Conservation (phyloP, 2,329 filamentous ascomycete genomes). For the Lasiodiplodia hormozganensis region DNA sequence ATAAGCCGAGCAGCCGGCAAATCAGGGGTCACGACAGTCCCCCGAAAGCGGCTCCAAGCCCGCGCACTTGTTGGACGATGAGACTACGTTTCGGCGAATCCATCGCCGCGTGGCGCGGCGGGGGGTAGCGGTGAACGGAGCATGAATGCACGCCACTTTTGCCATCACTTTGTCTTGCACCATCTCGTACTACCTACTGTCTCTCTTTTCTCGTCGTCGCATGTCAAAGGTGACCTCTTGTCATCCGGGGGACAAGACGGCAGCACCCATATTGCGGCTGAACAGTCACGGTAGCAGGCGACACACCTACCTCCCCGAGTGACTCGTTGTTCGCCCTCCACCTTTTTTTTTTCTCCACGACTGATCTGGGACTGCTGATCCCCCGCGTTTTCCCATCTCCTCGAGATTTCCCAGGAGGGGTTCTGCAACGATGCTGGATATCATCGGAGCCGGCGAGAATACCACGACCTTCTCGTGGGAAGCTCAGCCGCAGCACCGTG, state of each 20-base stretch:
- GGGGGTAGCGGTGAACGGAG: background rate
- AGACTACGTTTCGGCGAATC: background rate
- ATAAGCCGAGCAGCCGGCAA: background rate
- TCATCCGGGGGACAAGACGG: background rate
- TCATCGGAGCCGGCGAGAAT: background rate
- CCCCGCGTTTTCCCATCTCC: background rate
- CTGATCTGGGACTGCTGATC: background rate
- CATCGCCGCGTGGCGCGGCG: background rate
- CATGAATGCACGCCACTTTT: background rate
- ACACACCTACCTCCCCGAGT: background rate
- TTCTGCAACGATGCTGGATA: background rate
- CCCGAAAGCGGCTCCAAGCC: background rate
- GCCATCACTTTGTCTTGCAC: background rate
- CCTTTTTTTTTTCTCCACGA: background rate
- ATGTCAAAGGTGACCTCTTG: background rate
- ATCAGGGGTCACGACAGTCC: background rate
- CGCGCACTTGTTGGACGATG: background rate
- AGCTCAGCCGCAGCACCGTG: constrained; percentile 29
- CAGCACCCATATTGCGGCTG: background rate
- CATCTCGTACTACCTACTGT: background rate
- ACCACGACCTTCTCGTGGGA: constrained; percentile 28
- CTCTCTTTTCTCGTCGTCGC: background rate
- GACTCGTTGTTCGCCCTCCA: background rate
- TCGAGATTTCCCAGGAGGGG: background rate
- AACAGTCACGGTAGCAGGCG: background rate